phyloP scores from a whole-genome alignment of 768 basidiomycete species.

The Thelephora ganbajun region DNA sequence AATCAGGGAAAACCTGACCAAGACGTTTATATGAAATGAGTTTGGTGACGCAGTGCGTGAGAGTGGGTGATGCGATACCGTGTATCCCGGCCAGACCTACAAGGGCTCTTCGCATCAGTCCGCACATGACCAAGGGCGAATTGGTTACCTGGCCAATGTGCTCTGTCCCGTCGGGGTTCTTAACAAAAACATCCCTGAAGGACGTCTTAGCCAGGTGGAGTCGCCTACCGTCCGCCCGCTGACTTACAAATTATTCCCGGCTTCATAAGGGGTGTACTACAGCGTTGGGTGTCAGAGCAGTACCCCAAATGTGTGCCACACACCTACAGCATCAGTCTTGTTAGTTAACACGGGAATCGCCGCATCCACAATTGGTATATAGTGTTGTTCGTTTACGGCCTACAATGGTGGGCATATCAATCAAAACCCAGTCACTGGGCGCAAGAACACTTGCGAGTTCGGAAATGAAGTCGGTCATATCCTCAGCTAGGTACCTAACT shows the following conservation, averaged over 20 bases:
- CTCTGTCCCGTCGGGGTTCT: slow-evolving; percentile 58
- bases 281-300: not conserved
- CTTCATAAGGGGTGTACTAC: slow-evolving; percentile 55
- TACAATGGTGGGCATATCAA: slow-evolving; percentile 6
- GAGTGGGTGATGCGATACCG: slow-evolving; percentile 23
- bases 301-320: not conserved
- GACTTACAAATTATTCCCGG: slow-evolving; percentile 43
- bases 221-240: not conserved
- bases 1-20: slow-evolving; percentile 44
- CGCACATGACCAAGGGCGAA: no score
- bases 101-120: no score
- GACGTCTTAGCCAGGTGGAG: not conserved
- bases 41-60: not conserved
- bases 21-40: not conserved
- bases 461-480: slow-evolving; percentile 37
- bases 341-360: slow-evolving; percentile 45
- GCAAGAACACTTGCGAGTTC: slow-evolving; percentile 32
- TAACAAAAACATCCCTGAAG: slow-evolving; percentile 52
- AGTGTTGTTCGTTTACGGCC: slow-evolving; percentile 35
- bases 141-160: slow-evolving; percentile 39
- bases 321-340: slow-evolving; percentile 43
- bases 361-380: slow-evolving; percentile 60
- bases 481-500: slow-evolving; percentile 40
- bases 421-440: not conserved
- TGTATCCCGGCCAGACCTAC: slow-evolving; percentile 62